Conservation (phyloP, 164 flowering plant genomes). For the Stephania yunnanensis region DNA sequence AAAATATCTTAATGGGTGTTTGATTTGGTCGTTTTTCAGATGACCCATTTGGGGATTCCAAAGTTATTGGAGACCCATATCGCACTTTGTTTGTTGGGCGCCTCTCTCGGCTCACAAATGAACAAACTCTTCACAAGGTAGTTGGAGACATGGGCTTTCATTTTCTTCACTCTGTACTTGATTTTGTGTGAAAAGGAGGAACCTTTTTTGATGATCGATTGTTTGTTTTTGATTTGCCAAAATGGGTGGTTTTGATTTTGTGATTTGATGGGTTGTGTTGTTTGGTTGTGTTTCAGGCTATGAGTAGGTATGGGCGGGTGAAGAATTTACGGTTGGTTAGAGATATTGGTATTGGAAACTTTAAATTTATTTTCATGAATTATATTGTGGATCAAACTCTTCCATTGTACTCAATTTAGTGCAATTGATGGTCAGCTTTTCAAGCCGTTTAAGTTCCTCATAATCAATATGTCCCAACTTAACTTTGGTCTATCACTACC, state of each 20-base stretch:
- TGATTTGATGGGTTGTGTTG: not conserved
- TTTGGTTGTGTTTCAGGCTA: conserved; percentile 38
- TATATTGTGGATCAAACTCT: too few species aligned
- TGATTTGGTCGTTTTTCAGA: conserved; percentile 31
- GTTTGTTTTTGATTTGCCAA: not conserved
- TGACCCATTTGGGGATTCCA: conserved; percentile 86
- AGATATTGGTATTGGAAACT: conserved; percentile 51
- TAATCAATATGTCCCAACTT: too few species aligned
- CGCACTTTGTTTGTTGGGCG: conserved; percentile 81
- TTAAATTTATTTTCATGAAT: not conserved
- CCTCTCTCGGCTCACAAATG: conserved; percentile 67
- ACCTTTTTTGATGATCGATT: not conserved
- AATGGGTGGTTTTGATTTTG: not conserved
- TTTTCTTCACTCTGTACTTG: not conserved
- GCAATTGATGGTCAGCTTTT: too few species aligned
- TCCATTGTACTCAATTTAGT: too few species aligned
- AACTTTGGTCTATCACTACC: too few species aligned
- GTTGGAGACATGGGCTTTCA: too few species aligned
- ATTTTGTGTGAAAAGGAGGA: too few species aligned
- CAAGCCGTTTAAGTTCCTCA: too few species aligned
- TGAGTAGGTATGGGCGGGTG: conserved; percentile 82
- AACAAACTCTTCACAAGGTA: conserved; percentile 71
- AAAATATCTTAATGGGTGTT: not conserved
- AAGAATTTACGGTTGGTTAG: conserved; percentile 78
- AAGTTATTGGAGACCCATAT: conserved; percentile 74